A percentile compares a stretch with the other conserved stretches of the same genome.
phyloP scores from a whole-genome alignment of 768 basidiomycete species.

The Mycena rebaudengoi region DNA sequence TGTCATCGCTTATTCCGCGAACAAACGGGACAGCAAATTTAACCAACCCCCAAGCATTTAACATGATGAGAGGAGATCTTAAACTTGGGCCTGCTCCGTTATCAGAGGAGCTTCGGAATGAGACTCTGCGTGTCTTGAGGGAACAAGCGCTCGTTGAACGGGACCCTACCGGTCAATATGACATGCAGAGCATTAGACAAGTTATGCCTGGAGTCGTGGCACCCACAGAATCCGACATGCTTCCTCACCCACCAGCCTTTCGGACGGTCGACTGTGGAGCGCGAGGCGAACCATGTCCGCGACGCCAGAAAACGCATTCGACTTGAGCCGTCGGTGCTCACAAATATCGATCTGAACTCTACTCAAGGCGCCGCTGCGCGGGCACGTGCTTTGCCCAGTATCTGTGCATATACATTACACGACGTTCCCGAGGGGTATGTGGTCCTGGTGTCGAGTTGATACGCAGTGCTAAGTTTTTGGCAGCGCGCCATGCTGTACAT shows the following conservation, averaged over 20 bases:
- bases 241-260: conserved; percentile 85
- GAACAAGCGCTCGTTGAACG: conserved; percentile 84
- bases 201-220: conserved; percentile 63
- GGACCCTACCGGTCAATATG: conserved; percentile 72
- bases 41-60: conserved; percentile 77
- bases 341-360: conserved; percentile 64
- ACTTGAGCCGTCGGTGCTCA: conserved; percentile 77
- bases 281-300: conserved; percentile 89
- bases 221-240: conserved; percentile 76
- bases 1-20: conserved; percentile 80
- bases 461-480: conserved; percentile 7
- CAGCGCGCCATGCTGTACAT: conserved; percentile 86
- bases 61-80: conserved; percentile 76
- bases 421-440: conserved; percentile 94
- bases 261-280: conserved; percentile 86
- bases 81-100: conserved; percentile 88
- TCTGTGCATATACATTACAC: conserved; percentile 95
- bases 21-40: conserved; percentile 57
- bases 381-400: conserved; percentile 83
- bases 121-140: conserved; percentile 80
- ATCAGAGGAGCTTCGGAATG: conserved; percentile 79
- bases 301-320: conserved; percentile 94
- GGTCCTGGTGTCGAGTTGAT: background rate
- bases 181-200: conserved; percentile 63
- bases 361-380: conserved; percentile 65